Evolutionary conservation across 2,329 filamentous ascomycete species (phyloP).

Genomic region (Colletotrichum spaethianum): DNA sequence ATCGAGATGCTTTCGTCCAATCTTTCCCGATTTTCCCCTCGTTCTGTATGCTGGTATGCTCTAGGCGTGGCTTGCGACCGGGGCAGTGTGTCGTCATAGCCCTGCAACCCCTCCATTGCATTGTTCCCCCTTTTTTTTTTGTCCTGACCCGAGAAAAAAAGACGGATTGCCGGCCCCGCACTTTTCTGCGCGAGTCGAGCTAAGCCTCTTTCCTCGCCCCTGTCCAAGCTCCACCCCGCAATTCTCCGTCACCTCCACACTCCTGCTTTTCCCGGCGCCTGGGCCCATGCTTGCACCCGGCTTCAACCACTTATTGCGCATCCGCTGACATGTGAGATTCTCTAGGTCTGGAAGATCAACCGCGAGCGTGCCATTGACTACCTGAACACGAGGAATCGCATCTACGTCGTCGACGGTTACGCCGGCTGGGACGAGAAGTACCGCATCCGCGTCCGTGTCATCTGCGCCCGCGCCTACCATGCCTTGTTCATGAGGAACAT

Average conservation of each 20-base stretch:
- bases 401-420: constrained; percentile 98
- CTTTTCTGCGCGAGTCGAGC: constrained; percentile 27
- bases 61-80: background rate
- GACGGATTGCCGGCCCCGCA: constrained; percentile 25
- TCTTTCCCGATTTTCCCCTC: background rate
- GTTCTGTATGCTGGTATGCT: background rate
- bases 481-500: constrained; percentile 99
- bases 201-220: constrained; percentile 4
- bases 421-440: constrained; percentile 99
- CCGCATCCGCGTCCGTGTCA: constrained; percentile 95
- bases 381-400: constrained; percentile 97
- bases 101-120: constrained; percentile 12
- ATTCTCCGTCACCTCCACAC: background rate
- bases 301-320: background rate
- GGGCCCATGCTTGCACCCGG: constrained; percentile 1
- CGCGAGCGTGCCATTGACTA: constrained; percentile 98
- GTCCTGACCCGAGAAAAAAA: background rate
- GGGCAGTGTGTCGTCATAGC: constrained; percentile 35
- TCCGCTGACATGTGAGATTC: constrained; percentile 38
- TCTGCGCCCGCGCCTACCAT: constrained; percentile 99
- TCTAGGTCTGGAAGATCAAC: constrained; percentile 99
- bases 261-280: constrained; percentile 22
- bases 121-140: background rate
- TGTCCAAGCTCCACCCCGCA: background rate
- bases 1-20: constrained; percentile 30